Conservation (phyloP, 2,329 filamentous ascomycete species). For the Verticillium tricorpus region DNA sequence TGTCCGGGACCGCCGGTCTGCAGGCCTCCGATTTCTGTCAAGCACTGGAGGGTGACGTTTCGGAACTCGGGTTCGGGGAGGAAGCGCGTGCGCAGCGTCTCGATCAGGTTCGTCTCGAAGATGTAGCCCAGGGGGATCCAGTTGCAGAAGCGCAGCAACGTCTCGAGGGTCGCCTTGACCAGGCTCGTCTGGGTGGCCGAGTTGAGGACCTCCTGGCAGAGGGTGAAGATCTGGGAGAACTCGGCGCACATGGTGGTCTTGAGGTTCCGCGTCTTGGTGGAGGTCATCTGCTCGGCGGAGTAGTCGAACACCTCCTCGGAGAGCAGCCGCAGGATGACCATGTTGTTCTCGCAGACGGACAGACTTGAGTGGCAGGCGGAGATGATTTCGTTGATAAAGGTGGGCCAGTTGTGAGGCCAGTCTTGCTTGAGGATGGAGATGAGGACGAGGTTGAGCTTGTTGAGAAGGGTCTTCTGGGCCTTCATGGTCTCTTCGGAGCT, state of each 20-base stretch:
- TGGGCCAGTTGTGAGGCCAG: slow-evolving; percentile 99
- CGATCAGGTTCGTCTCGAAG: slow-evolving; percentile 95
- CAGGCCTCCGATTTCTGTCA: slow-evolving; percentile 94
- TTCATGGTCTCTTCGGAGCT: slow-evolving; percentile 83
- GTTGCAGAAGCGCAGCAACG: slow-evolving; percentile 91
- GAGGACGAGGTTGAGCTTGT: slow-evolving; percentile 97
- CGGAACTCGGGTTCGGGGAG: slow-evolving; percentile 91
- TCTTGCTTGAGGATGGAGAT: slow-evolving; percentile 98
- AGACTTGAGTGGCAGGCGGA: slow-evolving; percentile 91
- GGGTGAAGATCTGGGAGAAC: slow-evolving; percentile 96
- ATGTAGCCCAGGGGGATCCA: slow-evolving; percentile 99
- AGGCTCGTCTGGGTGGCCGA: slow-evolving; percentile 84
- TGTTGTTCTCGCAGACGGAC: slow-evolving; percentile 99
- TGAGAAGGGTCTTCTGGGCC: slow-evolving; percentile 81
- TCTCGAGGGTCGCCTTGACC: slow-evolving; percentile 95
- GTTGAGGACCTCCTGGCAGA: slow-evolving; percentile 92
- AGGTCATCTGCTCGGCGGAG: slow-evolving; percentile 99
- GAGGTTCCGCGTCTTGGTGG: slow-evolving; percentile 88
- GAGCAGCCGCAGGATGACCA: slow-evolving; percentile 91
- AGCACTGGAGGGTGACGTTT: slow-evolving; percentile 91
- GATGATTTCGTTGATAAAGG: slow-evolving; percentile 99
- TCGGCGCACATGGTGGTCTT: slow-evolving; percentile 99
- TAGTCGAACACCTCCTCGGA: slow-evolving; percentile 99
- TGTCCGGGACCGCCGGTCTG: slow-evolving; percentile 71
- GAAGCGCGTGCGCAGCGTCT: slow-evolving; percentile 88